Percentiles rank a stretch among this genome's conserved stretches.
These are phyloP conservation scores for Blastobotrys ciferrii DNA, from an alignment of 1,139 yeast genomes.

Conservation along the genomic window DNA sequence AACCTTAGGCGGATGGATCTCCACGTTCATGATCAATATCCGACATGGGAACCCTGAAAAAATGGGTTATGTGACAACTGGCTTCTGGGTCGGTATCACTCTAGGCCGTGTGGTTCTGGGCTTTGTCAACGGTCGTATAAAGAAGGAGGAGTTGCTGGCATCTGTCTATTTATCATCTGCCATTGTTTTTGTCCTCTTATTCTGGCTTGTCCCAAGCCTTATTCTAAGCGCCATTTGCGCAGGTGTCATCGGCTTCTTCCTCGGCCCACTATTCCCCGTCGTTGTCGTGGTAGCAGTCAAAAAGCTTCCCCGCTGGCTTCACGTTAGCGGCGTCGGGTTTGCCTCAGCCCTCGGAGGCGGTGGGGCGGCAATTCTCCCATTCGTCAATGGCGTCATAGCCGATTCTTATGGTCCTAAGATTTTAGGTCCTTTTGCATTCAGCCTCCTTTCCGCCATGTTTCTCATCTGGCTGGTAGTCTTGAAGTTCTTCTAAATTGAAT, in stretches of 20 bases:
- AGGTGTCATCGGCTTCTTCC: slow-evolving; percentile 59
- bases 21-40: slow-evolving; percentile 58
- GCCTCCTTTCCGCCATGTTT: slow-evolving; percentile 29
- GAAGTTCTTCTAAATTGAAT: slow-evolving; percentile 26
- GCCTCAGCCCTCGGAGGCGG: slow-evolving; percentile 79
- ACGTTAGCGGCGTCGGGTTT: slow-evolving; percentile 70
- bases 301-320: slow-evolving; percentile 58
- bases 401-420: slow-evolving; percentile 30
- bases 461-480: slow-evolving; percentile 28
- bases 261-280: slow-evolving; percentile 83
- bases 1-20: slow-evolving; percentile 69
- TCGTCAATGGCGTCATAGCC: slow-evolving; percentile 34
- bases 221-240: slow-evolving; percentile 39
- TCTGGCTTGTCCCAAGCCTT: slow-evolving; percentile 33
- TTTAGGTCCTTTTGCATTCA: slow-evolving; percentile 32
- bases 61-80: slow-evolving; percentile 66
- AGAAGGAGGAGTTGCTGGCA: slow-evolving; percentile 22
- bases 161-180: slow-evolving; percentile 26
- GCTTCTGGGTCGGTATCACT: slow-evolving; percentile 71
- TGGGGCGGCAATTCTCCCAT: slow-evolving; percentile 59
- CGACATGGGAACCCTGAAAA: slow-evolving; percentile 47
- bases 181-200: slow-evolving; percentile 27
- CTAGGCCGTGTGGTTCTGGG: slow-evolving; percentile 53
- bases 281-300: slow-evolving; percentile 64
- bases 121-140: slow-evolving; percentile 30